Evolutionary conservation across 1,139 yeast species (phyloP).

Genomic region (Yamadazyma siamensis): DNA sequence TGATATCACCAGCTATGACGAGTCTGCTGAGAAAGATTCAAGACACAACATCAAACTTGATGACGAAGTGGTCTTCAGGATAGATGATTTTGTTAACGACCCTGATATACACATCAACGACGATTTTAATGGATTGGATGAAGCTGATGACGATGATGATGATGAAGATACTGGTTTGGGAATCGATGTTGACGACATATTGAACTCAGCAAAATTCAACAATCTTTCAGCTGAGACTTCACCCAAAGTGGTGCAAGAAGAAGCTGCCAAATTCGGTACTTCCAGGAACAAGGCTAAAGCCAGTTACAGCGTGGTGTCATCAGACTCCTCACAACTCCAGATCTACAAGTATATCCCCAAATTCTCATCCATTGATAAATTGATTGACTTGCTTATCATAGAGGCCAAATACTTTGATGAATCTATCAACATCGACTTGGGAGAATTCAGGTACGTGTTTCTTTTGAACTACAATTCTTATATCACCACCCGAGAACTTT

Average conservation of each 20-base stretch:
- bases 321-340: slow-evolving; percentile 15
- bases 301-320: slow-evolving; percentile 14
- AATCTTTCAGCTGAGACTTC: slow-evolving; percentile 22
- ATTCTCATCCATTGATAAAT: slow-evolving; percentile 37
- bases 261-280: slow-evolving; percentile 2
- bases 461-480: slow-evolving; percentile 42
- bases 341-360: slow-evolving; percentile 35
- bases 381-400: slow-evolving; percentile 40
- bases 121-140: slow-evolving; percentile 20
- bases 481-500: slow-evolving; percentile 39
- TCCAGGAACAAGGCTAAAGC: slow-evolving; percentile 3
- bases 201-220: slow-evolving; percentile 41
- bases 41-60: slow-evolving; percentile 31
- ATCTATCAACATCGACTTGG: slow-evolving; percentile 36
- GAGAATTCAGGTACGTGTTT: slow-evolving; percentile 44
- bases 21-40: slow-evolving; percentile 2
- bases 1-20: slow-evolving; percentile 1
- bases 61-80: slow-evolving; percentile 33
- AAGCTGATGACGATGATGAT: slow-evolving; percentile 24
- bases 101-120: slow-evolving; percentile 16
- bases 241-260: too few relatives aligned
- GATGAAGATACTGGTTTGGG: slow-evolving; percentile 43
- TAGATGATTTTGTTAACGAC: slow-evolving; percentile 39
- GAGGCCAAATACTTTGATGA: slow-evolving; percentile 40
- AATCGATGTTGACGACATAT: slow-evolving; percentile 45